Conservation (phyloP, 164 flowering plant genomes). For the Nymphaea colorata region DNA sequence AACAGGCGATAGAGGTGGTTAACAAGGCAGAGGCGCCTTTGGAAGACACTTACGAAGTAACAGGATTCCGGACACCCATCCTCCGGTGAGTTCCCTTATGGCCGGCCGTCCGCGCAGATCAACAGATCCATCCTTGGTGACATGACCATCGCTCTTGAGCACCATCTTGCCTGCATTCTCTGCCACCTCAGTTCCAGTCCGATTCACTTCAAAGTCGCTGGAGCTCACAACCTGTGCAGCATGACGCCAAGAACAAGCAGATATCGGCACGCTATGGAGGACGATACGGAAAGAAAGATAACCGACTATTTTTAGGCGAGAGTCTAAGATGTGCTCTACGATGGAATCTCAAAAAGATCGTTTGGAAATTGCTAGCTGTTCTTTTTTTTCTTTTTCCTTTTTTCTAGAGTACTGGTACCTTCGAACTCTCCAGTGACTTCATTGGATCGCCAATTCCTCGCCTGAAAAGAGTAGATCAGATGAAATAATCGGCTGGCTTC, state of each 20-base stretch:
- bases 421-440: not conserved
- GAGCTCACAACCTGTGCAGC: not conserved
- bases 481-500: not conserved
- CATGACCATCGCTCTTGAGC: not conserved
- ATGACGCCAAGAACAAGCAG: not conserved
- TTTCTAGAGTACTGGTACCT: not conserved
- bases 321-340: no score
- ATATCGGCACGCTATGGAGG: not conserved
- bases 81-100: slow-evolving; percentile 20
- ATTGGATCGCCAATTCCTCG: not conserved
- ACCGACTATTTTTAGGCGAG: not conserved
- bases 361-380: no score
- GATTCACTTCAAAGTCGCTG: not conserved
- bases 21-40: not conserved
- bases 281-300: not conserved
- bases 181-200: not conserved
- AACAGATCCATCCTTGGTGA: slow-evolving; percentile 9
- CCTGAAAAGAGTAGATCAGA: not conserved
- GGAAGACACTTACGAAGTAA: slow-evolving; percentile 27
- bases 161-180: slow-evolving; percentile 4
- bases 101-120: slow-evolving; percentile 8
- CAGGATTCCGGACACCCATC: slow-evolving; percentile 37
- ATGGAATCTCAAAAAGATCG: no score
- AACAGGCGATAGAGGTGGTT: not conserved
- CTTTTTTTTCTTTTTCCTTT: no score